These are phyloP conservation scores for Sonneratia alba DNA, from an alignment of 345 rosid genomes.

Conservation along the genomic window DNA sequence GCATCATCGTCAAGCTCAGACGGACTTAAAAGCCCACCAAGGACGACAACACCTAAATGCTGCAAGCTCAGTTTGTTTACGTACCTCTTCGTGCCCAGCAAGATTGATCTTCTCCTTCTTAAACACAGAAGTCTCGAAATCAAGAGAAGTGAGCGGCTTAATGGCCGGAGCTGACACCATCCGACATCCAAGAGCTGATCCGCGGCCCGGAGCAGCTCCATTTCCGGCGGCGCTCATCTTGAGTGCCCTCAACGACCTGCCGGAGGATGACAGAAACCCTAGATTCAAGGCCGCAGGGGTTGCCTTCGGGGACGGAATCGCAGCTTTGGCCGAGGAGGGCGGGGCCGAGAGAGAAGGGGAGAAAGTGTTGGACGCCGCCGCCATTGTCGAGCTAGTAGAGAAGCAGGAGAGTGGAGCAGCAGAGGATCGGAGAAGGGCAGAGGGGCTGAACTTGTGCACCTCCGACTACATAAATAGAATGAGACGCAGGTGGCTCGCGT, in stretches of 20 bases:
- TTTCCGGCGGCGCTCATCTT: constrained; percentile 12
- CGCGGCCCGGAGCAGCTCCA: constrained; percentile 9
- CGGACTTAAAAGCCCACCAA: too few relatives aligned
- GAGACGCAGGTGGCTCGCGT: too few relatives aligned
- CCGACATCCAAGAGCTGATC: constrained; percentile 35
- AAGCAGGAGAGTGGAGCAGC: not conserved
- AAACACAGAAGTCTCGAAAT: constrained; percentile 69
- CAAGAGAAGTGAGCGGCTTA: constrained; percentile 26
- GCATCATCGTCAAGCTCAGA: too few relatives aligned
- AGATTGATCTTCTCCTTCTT: constrained; percentile 73
- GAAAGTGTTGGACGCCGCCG: constrained; percentile 38
- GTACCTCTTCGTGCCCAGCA: constrained; percentile 72
- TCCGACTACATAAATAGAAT: too few relatives aligned
- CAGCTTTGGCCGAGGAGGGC: constrained; percentile 18
- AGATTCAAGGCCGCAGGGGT: constrained; percentile 13
- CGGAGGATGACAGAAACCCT: constrained; percentile 23
- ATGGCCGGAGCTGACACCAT: constrained; percentile 36
- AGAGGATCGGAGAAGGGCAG: not conserved
- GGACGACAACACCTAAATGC: not conserved
- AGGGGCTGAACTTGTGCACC: not conserved
- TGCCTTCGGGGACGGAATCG: constrained; percentile 3
- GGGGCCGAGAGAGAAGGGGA: constrained; percentile 26
- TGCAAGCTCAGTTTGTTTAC: not conserved
- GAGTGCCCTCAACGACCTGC: constrained; percentile 19
- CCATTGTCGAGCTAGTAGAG: not conserved